Conservation (phyloP, 805 yeast genomes). For the Ogataea chonburiensis region DNA sequence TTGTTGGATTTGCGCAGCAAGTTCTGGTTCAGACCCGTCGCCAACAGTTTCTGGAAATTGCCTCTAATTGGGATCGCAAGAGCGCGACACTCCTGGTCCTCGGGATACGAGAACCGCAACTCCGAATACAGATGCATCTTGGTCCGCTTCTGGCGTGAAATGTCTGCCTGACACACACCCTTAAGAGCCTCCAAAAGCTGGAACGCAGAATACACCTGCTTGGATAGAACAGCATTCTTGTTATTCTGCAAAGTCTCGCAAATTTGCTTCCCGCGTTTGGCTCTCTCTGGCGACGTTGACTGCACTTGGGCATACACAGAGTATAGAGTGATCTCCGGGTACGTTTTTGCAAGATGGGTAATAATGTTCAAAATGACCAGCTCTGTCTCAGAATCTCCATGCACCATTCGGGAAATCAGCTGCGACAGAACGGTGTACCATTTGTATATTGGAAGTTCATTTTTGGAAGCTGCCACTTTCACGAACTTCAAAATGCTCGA, state of each 20-base stretch:
- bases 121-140: conserved; percentile 41
- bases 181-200: conserved; percentile 43
- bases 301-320: conserved; percentile 67
- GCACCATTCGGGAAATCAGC: conserved; percentile 73
- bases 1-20: conserved; percentile 30
- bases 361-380: conserved; percentile 58
- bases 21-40: conserved; percentile 44
- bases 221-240: conserved; percentile 16
- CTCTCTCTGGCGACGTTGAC: conserved; percentile 51
- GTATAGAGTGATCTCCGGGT: conserved; percentile 89
- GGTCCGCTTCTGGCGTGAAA: conserved; percentile 35
- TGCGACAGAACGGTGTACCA: conserved; percentile 91
- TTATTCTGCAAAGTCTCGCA: conserved; percentile 33
- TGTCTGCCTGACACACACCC: conserved; percentile 41
- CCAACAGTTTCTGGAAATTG: conserved; percentile 68
- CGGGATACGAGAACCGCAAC: conserved; percentile 36
- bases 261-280: conserved; percentile 45
- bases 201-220: conserved; percentile 29
- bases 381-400: conserved; percentile 55
- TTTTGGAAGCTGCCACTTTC: conserved; percentile 38
- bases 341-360: conserved; percentile 53
- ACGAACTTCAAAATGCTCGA: conserved; percentile 50
- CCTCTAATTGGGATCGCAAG: conserved; percentile 74
- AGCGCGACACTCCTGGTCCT: conserved; percentile 30
- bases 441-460: conserved; percentile 47